Evolutionary conservation across 2,329 filamentous ascomycete species (phyloP), one percentile per base, ranked within the genome.

Genomic region (Dothiorella sarmentorum): DNA sequence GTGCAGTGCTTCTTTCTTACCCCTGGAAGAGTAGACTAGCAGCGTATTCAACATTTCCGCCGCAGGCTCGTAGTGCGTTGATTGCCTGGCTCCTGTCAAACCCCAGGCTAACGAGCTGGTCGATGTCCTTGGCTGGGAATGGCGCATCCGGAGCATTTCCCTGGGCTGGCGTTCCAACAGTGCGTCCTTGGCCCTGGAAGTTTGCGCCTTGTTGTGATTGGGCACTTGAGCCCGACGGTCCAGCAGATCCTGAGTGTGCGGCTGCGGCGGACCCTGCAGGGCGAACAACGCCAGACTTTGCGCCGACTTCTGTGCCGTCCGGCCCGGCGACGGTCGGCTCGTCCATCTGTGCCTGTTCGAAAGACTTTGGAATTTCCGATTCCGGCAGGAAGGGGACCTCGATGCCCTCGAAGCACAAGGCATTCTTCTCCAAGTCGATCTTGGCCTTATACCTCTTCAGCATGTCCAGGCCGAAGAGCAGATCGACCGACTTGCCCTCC

Each of bases 401-500:
- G 64, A 91, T 86, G 58, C 88, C 90, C 67, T 94, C 89, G 65
- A 99, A 96, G 62, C 95, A 83, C 17, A 99, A 83, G 63, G 87
- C 89, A 68, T 94, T 91, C 68, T 87, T 88, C 63, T 85, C 83
- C 11, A 99, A 82, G 71, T 99, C 94, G 68, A 99, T 93, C 66
- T 83, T 89, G 33, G 93, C 94, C 74, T 96, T 93, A 74, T 97
- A 92, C 37, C 94, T 85, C 77, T 96, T 97, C 62, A 99, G 81
- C 90, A 99, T 99, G 73, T 99, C 94, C 40, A 99, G 78, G 3
- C 94, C 94, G 11, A 99, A 84, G 2, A 99, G 82, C 17, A 99
- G 80, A 71, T 97, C 94, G 22, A 99, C 94, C 55, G 91, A 86
- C 75, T 97, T 99, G 63, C 94, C 94, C 76, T 99, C 94, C 94